Evolutionary conservation across 2,329 filamentous ascomycete species (phyloP).

Genomic region (Neofusicoccum kwambonambiense): DNA sequence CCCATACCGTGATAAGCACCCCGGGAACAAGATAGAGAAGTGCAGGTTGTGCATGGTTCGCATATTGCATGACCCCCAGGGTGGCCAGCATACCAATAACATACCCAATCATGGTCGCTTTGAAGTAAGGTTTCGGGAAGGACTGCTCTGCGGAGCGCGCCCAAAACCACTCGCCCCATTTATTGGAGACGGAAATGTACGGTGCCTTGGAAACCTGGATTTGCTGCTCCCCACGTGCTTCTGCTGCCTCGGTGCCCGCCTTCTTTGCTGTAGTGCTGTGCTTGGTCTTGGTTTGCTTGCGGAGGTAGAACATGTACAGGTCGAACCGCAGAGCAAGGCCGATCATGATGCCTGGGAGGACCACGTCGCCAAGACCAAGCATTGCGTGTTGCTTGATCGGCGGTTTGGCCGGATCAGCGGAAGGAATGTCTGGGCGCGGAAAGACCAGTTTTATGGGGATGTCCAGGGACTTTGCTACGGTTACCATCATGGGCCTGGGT

Average conservation of each 20-base stretch:
- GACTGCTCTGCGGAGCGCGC: conserved; percentile 44
- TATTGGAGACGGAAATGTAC: conserved; percentile 57
- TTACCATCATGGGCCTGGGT: conserved; percentile 70
- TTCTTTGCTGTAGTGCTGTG: conserved; percentile 12
- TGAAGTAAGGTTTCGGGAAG: conserved; percentile 86
- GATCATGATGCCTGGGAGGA: conserved; percentile 88
- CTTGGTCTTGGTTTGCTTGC: conserved; percentile 52
- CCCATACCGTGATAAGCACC: conserved; percentile 72
- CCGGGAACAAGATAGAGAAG: conserved; percentile 89
- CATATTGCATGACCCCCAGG: conserved; percentile 72
- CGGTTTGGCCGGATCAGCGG: conserved; percentile 40
- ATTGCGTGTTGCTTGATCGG: conserved; percentile 57
- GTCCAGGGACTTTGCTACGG: conserved; percentile 84
- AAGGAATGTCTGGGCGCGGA: conserved; percentile 58
- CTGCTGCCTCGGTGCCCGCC: conserved; percentile 7
- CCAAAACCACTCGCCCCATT: conserved; percentile 87
- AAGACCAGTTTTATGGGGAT: conserved; percentile 92
- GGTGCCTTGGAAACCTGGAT: conserved; percentile 35
- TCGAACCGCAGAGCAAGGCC: conserved; percentile 89
- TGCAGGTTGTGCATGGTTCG: conserved; percentile 81
- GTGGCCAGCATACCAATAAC: conserved; percentile 74
- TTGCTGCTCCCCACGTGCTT: neutral
- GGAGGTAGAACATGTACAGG: conserved; percentile 77
- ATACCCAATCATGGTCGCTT: conserved; percentile 74
- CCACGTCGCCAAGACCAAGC: conserved; percentile 91